Conservation (phyloP, 176 grass and related monocot species). For the Triticum timopheevii region DNA sequence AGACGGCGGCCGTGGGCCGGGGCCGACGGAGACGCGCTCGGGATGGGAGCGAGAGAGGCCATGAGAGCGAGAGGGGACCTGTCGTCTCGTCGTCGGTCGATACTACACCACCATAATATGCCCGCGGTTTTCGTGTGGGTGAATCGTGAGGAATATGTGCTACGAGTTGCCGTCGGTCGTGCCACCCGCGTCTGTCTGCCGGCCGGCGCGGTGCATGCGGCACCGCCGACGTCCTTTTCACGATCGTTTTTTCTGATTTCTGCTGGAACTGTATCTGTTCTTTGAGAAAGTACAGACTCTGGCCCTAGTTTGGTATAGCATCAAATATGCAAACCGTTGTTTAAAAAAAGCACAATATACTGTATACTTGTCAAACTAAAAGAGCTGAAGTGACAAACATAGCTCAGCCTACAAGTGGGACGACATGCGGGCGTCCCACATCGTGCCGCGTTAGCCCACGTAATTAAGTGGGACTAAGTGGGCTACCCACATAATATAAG, state of each 20-base stretch:
- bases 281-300: no score
- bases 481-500: no score
- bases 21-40: neutral
- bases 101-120: neutral
- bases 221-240: neutral
- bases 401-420: no score
- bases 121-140: constrained; percentile 4
- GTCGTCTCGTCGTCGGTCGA: neutral
- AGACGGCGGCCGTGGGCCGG: neutral
- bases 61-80: neutral
- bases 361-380: no score
- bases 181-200: neutral
- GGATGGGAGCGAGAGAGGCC: neutral
- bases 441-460: no score
- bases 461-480: no score
- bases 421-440: no score
- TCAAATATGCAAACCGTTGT: no score
- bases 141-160: neutral
- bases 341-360: no score
- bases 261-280: neutral
- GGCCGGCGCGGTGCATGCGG: neutral
- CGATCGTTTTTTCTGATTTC: neutral
- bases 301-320: no score
- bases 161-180: neutral
- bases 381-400: no score